These are phyloP conservation scores for Rubus parviflorus DNA, from an alignment of 306 rosid genomes.

Conservation along the genomic window DNA sequence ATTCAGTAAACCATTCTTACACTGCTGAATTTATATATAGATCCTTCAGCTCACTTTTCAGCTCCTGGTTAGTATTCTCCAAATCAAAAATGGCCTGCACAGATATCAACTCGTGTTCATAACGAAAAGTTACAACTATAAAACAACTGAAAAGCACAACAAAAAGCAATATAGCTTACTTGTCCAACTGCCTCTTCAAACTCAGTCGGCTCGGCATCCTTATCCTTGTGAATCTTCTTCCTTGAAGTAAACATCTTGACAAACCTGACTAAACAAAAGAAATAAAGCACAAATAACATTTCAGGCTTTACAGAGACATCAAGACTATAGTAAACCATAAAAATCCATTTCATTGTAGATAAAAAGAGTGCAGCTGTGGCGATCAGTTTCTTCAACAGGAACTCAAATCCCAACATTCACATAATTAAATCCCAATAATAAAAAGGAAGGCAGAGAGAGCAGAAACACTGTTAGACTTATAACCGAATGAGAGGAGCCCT, in stretches of 20 bases:
- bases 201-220: constrained; percentile 63
- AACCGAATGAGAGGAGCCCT: too few relatives aligned
- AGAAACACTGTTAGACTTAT: too few relatives aligned
- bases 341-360: too few relatives aligned
- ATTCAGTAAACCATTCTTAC: constrained; percentile 31
- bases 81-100: constrained; percentile 66
- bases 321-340: too few relatives aligned
- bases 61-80: constrained; percentile 73
- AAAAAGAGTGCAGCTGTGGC: too few relatives aligned
- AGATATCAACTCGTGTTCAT: background rate
- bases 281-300: background rate
- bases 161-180: constrained; percentile 22
- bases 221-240: constrained; percentile 75
- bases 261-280: constrained; percentile 25
- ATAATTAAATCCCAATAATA: too few relatives aligned
- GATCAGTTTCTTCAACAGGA: too few relatives aligned
- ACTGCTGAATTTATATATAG: constrained; percentile 60
- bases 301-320: background rate
- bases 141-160: background rate
- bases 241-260: constrained; percentile 59
- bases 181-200: constrained; percentile 76
- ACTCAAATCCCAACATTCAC: too few relatives aligned
- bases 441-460: too few relatives aligned
- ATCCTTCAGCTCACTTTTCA: constrained; percentile 76
- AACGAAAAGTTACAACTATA: background rate